Base-by-base conservation (phyloP, 495 filamentous ascomycete species). In the Penicillium robsamsonii region DNA sequence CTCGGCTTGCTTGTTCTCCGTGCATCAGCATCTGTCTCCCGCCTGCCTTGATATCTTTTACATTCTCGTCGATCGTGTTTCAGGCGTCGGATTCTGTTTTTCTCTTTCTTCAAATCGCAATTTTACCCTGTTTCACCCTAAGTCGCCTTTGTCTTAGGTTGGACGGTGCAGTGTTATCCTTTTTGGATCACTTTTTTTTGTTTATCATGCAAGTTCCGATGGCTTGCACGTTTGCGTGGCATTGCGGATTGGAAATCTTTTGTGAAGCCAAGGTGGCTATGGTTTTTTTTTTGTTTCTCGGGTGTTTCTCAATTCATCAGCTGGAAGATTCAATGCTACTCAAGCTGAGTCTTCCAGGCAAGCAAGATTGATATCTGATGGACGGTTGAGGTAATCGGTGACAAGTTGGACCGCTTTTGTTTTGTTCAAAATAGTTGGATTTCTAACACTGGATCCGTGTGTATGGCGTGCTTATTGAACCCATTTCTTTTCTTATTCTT, bases 41-140 rank as follows among this genome's bases (percentile, higher is more conserved):
- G 58, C 53, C 59, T 68, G 46, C 58, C 62, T 64, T 69, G 71
- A 71, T 74, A 71, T 65, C 69, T 71, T 13, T 67, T 63, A 60
- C 57, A 66, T 73, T 61, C 61, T 68, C 61, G 61, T 66, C 52
- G 44, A 55, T 61, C 55, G 50, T 61, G 65, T 68, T 60, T 51
- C 61, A 50, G 71, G 70, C 63, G 67, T 71, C 71, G 60, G 72
- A 62, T 47, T 62, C 57, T 66, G 63, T 64, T 61, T 50, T 62
- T 63, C 54, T 66, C 61, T 53, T 53, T 37, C 52, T 61, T 63
- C 61, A 66, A 58, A 62, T 65, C 67, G 56, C 59, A 63, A 58
- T 64, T 46, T 64, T 57, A 63, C 38, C 58, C 65, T 55, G 43
- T 60, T 61, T 52, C 57, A 45, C 44, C 49, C 52, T 37, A 44